Base-by-base conservation (phyloP, 106 monocot genomes). In the Dioscorea dumetorum region DNA sequence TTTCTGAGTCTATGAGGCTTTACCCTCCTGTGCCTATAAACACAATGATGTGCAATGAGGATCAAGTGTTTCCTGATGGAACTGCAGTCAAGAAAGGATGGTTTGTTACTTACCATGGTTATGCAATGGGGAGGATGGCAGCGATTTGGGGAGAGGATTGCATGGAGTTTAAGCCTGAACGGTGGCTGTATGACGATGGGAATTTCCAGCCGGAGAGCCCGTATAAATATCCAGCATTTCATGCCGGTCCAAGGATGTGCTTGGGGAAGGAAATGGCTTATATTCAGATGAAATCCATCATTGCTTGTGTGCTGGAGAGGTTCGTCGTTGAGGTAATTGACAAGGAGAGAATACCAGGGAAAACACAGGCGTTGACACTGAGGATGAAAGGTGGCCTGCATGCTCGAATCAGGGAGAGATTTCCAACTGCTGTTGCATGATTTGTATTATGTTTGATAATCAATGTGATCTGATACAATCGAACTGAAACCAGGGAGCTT, bases 401-500 rank as follows among this genome's bases (percentile, higher is more conserved):
- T 3, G 60, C 49, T 48, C 18, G 21, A 16, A 22, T 70, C 60
- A n/a, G 41, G 28, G 48, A 70, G 70, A 57, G 70, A 31, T 48
- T 21, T 3, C 24, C 53, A 34, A 8, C 41, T 41, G 41, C 0
- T 41, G 41, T 41, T 41, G 41, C 5, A 41, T 41, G 41, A 41
- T 41, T 10, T 41, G 41, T 41, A 41, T 6, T 41, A 41, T 41
- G 10, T 41, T 41, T 41, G 41, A 41, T 41, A 6, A 41, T 41
- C 41, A 41, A 41, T 41, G 41, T 41, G 10, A 15, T 66, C 72
- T 31, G 14, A 71, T 71, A 79, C 76, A 50, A 76, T 19, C 48
- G 62, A 74, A 48, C 85, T 89, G 60, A 22, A 62, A 7, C 89
- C 89, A 52, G 72, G 74, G 18, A 77, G 34, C 61, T 89, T 89